Evolutionary conservation across 768 basidiomycete genomes (phyloP).

Genomic region (Crucibulum laeve): DNA sequence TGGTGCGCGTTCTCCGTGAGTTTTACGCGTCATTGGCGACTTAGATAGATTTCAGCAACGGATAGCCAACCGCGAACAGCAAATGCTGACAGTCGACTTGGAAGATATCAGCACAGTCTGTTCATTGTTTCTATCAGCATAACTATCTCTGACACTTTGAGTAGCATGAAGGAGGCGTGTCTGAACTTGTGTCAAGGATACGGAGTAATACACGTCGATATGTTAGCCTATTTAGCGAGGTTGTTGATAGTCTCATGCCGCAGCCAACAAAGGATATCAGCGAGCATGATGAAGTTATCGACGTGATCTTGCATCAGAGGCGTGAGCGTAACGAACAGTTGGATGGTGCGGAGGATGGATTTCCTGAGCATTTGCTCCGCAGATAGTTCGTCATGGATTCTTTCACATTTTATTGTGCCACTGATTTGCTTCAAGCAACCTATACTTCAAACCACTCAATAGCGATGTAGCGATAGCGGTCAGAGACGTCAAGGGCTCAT

Average conservation of each 20-base stretch:
- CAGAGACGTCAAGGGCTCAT: conserved; percentile 79
- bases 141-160: conserved; percentile 6
- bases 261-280: conserved; percentile 85
- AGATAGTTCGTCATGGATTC: conserved; percentile 76
- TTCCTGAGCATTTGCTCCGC: conserved; percentile 88
- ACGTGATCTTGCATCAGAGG: conserved; percentile 93
- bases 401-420: conserved; percentile 11
- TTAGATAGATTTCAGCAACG: conserved; percentile 58
- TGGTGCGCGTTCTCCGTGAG: conserved; percentile 49
- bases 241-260: conserved; percentile 88
- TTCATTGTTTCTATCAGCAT: conserved; percentile 1
- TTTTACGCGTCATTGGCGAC: conserved; percentile 22
- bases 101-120: conserved; percentile 78
- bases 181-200: conserved; percentile 79
- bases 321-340: conserved; percentile 82
- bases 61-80: conserved; percentile 90
- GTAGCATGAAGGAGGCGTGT: conserved; percentile 65
- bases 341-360: conserved; percentile 69
- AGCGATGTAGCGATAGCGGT: conserved; percentile 80
- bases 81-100: conserved; percentile 83
- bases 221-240: conserved; percentile 82
- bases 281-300: conserved; percentile 91
- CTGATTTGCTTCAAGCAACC: conserved; percentile 52
- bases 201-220: conserved; percentile 87
- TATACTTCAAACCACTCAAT: conserved; percentile 89